Evolutionary conservation across 2,329 filamentous ascomycete genomes (phyloP), one percentile per base, ranked within the genome.

Genomic region (Ophiobolus disseminans): DNA sequence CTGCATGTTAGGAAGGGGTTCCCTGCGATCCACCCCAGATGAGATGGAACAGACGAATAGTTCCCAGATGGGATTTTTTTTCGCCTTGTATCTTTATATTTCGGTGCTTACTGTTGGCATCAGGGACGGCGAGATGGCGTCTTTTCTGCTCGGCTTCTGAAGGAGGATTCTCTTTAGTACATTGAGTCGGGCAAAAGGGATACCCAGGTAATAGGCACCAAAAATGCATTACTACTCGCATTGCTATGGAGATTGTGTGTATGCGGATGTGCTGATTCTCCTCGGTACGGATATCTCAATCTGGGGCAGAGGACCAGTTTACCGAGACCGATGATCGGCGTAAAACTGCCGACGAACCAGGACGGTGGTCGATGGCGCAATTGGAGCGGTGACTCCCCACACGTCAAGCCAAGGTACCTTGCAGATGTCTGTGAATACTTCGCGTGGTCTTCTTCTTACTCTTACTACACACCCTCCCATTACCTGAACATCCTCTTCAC

Each of bases 1-100:
- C 61, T 86, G 14, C 78, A 82, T 39, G 79, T 76, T 47, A 79
- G 89, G 50, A 88, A 85, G 69, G 69, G 65, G 31, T 75, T 72
- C 52, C 73, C 75, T 4, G 73, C 73, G 25, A 63, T 77, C 28
- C 67, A 69, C 32, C 70, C 70, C 19, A 63, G 72, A 32, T 76
- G 58, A 69, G 25, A 22, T 14, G 23, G 13, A 19, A 17, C 5
- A 4, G n/a, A 19, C 4, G 31, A 17, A 23, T 26, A 23, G 7
- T 22, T 30, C 5, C 42, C 26, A 21, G 16, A 47, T 38, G 28
- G 36, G 20, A 2, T n/a, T 51, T 25, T 8, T 37, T 22, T n/a
- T 40, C 42, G 10, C 10, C 19, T 25, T 38, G 35, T 38, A 38
- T 23, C 30, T 32, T 14, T 32, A 32, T 14, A 7, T 14, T 32